Conservation (phyloP, 495 filamentous ascomycete species). For the Xylaria sp. region DNA sequence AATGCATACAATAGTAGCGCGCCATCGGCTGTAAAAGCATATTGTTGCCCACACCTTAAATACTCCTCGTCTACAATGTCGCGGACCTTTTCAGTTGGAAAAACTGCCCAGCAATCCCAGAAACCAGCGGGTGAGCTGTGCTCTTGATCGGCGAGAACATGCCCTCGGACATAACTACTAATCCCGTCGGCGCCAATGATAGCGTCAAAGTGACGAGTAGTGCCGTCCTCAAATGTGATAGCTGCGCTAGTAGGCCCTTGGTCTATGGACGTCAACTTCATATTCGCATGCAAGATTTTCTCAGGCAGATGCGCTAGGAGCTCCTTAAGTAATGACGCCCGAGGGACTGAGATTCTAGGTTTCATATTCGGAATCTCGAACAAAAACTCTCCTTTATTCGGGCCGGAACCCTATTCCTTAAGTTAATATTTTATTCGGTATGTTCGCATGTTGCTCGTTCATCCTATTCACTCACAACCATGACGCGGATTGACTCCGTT, state of each 20-base stretch:
- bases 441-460: background rate
- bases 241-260: background rate
- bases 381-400: slow-evolving; percentile 10
- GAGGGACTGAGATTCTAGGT: background rate
- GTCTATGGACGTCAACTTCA: background rate
- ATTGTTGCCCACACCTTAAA: background rate
- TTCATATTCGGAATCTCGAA: slow-evolving; percentile 7
- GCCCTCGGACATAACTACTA: background rate
- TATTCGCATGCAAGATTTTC: background rate
- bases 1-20: background rate
- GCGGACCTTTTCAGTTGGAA: background rate
- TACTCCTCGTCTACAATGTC: slow-evolving; percentile 1
- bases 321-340: background rate
- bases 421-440: background rate
- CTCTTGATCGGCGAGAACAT: background rate
- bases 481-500: background rate
- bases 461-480: slow-evolving; percentile 5
- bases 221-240: background rate
- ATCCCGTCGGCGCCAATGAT: background rate
- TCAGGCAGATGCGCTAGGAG: background rate
- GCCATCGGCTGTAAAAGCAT: background rate
- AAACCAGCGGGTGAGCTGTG: background rate
- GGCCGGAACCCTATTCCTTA: background rate
- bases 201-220: background rate
- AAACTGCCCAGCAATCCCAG: slow-evolving; percentile 2